These are phyloP conservation scores for Dalbergia oliveri DNA, from an alignment of 306 rosid genomes.

Conservation along the genomic window DNA sequence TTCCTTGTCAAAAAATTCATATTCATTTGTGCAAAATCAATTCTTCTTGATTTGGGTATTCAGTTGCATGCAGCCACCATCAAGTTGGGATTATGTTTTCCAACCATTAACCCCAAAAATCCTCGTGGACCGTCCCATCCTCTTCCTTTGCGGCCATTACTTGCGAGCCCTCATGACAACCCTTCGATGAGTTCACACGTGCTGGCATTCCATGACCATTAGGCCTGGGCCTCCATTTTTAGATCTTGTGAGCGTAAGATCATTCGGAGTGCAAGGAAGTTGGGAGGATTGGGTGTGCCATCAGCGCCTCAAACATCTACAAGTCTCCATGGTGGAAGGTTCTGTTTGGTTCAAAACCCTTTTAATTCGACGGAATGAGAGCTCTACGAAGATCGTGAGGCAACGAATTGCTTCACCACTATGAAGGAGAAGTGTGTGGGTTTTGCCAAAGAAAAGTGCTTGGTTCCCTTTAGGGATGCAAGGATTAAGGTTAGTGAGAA, in stretches of 20 bases:
- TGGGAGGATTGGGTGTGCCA: conserved; percentile 67
- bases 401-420: conserved; percentile 33
- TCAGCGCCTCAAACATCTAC: conserved; percentile 51
- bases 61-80: no score
- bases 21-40: no score
- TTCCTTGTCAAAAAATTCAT: no score
- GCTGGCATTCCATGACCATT: conserved; percentile 70
- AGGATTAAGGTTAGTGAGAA: conserved; percentile 56
- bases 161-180: conserved; percentile 51
- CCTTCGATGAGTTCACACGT: conserved; percentile 60
- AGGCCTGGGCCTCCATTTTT: conserved; percentile 75
- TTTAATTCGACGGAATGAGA: conserved; percentile 68
- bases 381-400: conserved; percentile 69
- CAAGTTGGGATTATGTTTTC: no score
- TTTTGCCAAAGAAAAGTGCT: conserved; percentile 65
- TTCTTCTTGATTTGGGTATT: no score
- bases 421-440: conserved; percentile 61
- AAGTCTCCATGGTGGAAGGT: conserved; percentile 86
- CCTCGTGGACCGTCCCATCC: conserved; percentile 64
- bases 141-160: conserved; percentile 69
- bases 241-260: conserved; percentile 64
- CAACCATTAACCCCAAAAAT: not conserved
- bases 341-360: conserved; percentile 50
- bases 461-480: conserved; percentile 70
- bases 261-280: conserved; percentile 70